phyloP scores from a whole-genome alignment of 179 eudicot species.

The Heliamphora pulchella region DNA sequence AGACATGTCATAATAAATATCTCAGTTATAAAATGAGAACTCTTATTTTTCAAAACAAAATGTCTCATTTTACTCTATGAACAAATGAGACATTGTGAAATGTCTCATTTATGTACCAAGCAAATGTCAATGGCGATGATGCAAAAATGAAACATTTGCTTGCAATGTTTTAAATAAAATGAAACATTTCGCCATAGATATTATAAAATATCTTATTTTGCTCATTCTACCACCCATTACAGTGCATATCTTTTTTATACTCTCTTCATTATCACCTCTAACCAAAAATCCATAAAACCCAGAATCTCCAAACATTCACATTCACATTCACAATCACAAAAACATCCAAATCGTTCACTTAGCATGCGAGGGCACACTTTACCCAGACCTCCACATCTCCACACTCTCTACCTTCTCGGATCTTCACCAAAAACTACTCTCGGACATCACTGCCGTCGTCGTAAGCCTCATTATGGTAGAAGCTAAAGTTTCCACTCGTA shows the following conservation, averaged over 20 bases:
- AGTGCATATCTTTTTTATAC: constrained; percentile 24
- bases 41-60: too few species aligned
- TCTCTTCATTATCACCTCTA: constrained; percentile 12
- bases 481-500: constrained; percentile 24
- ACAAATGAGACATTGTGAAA: too few species aligned
- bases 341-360: constrained; percentile 37
- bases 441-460: constrained; percentile 42
- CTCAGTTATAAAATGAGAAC: too few species aligned
- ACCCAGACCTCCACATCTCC: constrained; percentile 55
- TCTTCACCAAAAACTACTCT: constrained; percentile 42
- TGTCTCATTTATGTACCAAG: too few species aligned
- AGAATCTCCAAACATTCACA: constrained; percentile 27
- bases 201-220: background rate
- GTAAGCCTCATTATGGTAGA: constrained; percentile 45
- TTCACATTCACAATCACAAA: too few species aligned
- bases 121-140: too few species aligned
- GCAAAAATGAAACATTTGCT: too few species aligned
- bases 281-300: background rate
- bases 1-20: too few species aligned
- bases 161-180: too few species aligned
- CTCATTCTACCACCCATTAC: constrained; percentile 21
- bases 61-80: too few species aligned
- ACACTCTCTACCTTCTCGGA: constrained; percentile 54
- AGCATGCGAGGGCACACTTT: constrained; percentile 58
- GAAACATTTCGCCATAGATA: too few species aligned